Evolutionary conservation across 1,284 basidiomycete genomes (phyloP).

Genomic region (Ustilago esculenta): DNA sequence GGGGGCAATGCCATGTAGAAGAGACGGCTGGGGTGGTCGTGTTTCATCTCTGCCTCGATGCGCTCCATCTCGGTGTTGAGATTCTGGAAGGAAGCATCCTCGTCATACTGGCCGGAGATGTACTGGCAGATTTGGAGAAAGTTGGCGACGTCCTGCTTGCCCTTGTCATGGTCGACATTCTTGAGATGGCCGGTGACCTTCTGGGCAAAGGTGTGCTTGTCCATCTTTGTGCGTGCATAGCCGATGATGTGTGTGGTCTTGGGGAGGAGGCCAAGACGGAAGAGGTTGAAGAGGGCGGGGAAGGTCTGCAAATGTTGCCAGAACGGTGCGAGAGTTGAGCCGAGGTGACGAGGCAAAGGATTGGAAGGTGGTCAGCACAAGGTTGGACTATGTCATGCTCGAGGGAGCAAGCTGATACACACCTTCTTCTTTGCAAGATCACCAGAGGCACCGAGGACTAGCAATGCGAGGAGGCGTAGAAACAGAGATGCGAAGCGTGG

Average conservation of each 20-base stretch:
- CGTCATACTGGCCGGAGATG: constrained; percentile 64
- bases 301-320: constrained; percentile 49
- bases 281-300: constrained; percentile 64
- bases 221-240: constrained; percentile 68
- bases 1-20: constrained; percentile 67
- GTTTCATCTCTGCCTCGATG: constrained; percentile 47
- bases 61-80: constrained; percentile 58
- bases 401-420: constrained; percentile 9
- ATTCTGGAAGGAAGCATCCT: constrained; percentile 60
- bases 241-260: constrained; percentile 65
- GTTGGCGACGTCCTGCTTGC: constrained; percentile 47
- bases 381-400: background rate
- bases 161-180: constrained; percentile 49
- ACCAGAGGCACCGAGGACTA: constrained; percentile 94
- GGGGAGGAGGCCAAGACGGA: constrained; percentile 56
- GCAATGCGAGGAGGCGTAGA: background rate
- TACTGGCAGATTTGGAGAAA: constrained; percentile 64
- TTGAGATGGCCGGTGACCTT: constrained; percentile 58
- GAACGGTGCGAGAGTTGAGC: background rate
- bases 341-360: background rate
- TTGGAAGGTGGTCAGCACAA: background rate
- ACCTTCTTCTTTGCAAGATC: constrained; percentile 99
- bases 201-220: constrained; percentile 61
- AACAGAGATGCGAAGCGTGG: too few relatives aligned
- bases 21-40: constrained; percentile 53